These are phyloP conservation scores for Trichophyton verrucosum DNA, from an alignment of 2,329 filamentous ascomycete species.

Conservation along the genomic window DNA sequence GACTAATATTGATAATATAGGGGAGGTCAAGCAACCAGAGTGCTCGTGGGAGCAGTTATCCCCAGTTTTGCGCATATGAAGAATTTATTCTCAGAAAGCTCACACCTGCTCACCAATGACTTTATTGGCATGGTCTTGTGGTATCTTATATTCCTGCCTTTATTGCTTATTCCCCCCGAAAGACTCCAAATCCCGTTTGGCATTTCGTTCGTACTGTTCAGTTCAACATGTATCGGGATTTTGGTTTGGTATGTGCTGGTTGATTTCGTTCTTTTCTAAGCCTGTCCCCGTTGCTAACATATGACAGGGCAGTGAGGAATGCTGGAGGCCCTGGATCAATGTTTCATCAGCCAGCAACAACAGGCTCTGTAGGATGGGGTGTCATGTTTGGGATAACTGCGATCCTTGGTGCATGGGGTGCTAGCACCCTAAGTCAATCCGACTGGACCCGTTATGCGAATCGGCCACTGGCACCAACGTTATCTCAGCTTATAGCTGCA, in stretches of 20 bases:
- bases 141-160: constrained; percentile 26
- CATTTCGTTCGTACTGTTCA: constrained; percentile 7
- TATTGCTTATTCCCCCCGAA: constrained; percentile 36
- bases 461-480: constrained; percentile 17
- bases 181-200: constrained; percentile 5
- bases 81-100: constrained; percentile 24
- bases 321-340: constrained; percentile 7
- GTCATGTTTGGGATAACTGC: constrained; percentile 31
- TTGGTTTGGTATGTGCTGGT: background rate
- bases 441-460: constrained; percentile 36
- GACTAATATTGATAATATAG: background rate
- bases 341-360: constrained; percentile 8
- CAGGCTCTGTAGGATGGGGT: constrained; percentile 23
- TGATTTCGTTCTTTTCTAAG: too few species aligned
- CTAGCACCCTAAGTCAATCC: constrained; percentile 34
- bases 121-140: constrained; percentile 29
- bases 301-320: background rate
- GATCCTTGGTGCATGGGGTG: constrained; percentile 34
- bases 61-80: constrained; percentile 23
- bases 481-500: constrained; percentile 20
- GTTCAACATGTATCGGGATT: constrained; percentile 5
- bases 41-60: constrained; percentile 7
- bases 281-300: background rate
- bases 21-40: constrained; percentile 8
- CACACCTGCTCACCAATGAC: constrained; percentile 25